Percentiles rank a stretch among this genome's conserved stretches.
phyloP scores from a whole-genome alignment of 2,329 filamentous ascomycete species.

The Aspergillus amoenus region DNA sequence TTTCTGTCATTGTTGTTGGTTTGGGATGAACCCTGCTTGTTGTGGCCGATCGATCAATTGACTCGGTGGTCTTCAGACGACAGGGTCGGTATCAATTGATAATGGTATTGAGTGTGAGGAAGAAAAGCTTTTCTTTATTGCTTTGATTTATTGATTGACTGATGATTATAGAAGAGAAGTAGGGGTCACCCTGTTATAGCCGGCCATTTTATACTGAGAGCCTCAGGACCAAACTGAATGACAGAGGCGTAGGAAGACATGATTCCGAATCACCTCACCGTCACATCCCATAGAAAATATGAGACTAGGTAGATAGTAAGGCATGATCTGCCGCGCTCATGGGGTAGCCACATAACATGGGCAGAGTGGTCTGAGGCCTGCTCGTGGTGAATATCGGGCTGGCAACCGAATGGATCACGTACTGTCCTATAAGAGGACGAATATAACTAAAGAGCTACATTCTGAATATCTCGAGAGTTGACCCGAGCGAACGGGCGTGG shows the following conservation, averaged over 20 bases:
- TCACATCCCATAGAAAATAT: not conserved
- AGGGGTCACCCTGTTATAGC: not conserved
- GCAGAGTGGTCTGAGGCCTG: conserved; percentile 3
- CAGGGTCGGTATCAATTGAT: not conserved
- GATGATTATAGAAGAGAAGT: not conserved
- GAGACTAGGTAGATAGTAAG: not conserved
- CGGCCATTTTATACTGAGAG: not conserved
- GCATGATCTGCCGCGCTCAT: not conserved
- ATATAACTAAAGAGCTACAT: not conserved
- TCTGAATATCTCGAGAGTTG: not conserved
- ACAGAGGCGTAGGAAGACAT: not conserved
- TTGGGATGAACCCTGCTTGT: not conserved
- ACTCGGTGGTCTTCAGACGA: not conserved
- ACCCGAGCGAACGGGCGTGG: not conserved
- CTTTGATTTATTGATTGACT: not conserved
- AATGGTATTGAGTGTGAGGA: not conserved
- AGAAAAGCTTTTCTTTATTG: not conserved
- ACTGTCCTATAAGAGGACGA: not conserved
- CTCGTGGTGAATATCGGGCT: not conserved
- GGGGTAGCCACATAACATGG: not conserved
- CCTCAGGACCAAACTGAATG: not conserved
- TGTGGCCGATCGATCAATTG: too few relatives aligned
- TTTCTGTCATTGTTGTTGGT: not conserved
- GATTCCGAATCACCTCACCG: conserved; percentile 10
- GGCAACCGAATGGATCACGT: not conserved